Conservation (phyloP, 345 rosid genomes). For the Mangifera indica region DNA sequence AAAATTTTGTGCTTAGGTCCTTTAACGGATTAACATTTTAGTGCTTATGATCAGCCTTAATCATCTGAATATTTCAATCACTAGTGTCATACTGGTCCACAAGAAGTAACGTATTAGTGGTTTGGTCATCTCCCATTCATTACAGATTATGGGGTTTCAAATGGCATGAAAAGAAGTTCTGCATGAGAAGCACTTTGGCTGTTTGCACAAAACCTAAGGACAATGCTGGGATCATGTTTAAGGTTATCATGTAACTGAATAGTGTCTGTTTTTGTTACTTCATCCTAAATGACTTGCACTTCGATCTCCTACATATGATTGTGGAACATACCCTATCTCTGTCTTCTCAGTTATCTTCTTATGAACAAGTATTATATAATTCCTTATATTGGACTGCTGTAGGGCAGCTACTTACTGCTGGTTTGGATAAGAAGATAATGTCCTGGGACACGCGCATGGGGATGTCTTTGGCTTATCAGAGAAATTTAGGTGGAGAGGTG, state of each 20-base stretch:
- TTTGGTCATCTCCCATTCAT: neutral
- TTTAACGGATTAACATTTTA: neutral
- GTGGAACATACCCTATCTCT: neutral
- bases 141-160: neutral
- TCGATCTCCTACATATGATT: neutral
- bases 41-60: neutral
- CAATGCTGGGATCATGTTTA: neutral
- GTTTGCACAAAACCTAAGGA: neutral
- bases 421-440: conserved; percentile 73
- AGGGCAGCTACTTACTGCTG: conserved; percentile 73
- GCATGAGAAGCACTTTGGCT: neutral
- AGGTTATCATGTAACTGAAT: conserved; percentile 5
- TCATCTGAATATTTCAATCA: neutral
- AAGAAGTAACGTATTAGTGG: neutral
- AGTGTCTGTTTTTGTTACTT: neutral
- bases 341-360: neutral
- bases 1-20: neutral
- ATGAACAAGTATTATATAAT: neutral
- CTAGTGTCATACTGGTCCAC: neutral
- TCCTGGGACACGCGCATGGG: conserved; percentile 63
- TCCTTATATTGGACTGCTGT: conserved; percentile 15
- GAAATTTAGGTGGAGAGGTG: conserved; percentile 42
- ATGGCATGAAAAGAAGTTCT: neutral
- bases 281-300: neutral
- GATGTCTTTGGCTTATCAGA: conserved; percentile 27